Evolutionary conservation across 2,329 filamentous ascomycete species (phyloP), one percentile per base, ranked within the genome.

Genomic region (Beauveria sp.): DNA sequence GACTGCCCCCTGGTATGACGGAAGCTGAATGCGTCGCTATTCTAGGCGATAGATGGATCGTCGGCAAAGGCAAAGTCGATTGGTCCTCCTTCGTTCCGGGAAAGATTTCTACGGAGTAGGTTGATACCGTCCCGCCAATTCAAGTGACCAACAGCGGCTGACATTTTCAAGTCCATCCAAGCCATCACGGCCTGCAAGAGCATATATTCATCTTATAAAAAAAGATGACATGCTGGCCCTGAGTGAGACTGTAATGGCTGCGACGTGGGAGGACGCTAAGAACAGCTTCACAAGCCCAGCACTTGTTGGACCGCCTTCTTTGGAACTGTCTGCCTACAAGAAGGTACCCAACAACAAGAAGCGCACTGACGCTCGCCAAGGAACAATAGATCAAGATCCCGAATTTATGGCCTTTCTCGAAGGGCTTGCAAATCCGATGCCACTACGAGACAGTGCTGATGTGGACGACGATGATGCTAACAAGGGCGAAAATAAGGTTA

Each of bases 361-460:
- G 55, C 86, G 91, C 40, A 84, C 86, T 59, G 95, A 99, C 77
- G 86, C 86, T 58, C 87, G 93, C 16, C 91, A 96, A 72, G 95
- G 93, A 58, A 96, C 92, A 3, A 98, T 99, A 66, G 95, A 99
- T 69, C 92, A 96, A 71, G 95, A 99, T 70, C 86, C 91, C 0
- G 95, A 98, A 68, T 99, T 97, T 68, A 96, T 97, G 78, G 86
- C 87, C 28, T 99, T 98, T 72, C 81, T 99, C 8, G 90, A 96
- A 72, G 89, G 85, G 59, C 81, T 98, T 52, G 96, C 93, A 1
- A 91, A 96, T 67, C 84, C 84, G 1, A 73, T 74, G 9, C 75
- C 77, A 1, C 68, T 76, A 5, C 83, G 79, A 57, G 80, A 75
- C 34, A 66, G 66, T n/a, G 58, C 66, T 7, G 74, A 84, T n/a